Base-by-base conservation (phyloP, 192 early-diverging fungal genomes). In the Linnemannia exigua region DNA sequence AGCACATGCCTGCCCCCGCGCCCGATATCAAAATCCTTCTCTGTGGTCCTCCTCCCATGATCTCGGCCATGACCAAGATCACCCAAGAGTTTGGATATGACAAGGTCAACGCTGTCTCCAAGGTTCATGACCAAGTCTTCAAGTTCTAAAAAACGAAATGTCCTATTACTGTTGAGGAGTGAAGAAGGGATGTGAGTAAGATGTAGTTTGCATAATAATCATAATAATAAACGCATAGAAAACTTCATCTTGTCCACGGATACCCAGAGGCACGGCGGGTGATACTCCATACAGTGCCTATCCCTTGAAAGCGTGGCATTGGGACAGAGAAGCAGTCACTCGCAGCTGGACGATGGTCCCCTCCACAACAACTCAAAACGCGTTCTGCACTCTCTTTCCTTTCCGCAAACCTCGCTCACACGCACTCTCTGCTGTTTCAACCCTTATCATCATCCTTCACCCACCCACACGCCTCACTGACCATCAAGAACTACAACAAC, bases 41-140 rank as follows among this genome's bases (percentile, higher is more conserved):
- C 22, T 98, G 98, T 87, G 98, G 98, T 38, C 96, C 97, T 48
- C 94, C 93, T 66, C 97, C 96, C 12, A 97, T 98, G 95, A 88
- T 96, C 90, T 92, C 93, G 80, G 95, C 94, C 74, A 96, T 98
- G 96, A 84, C 91, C 74, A 91, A 88, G 70, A 69, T 90, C 79
- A 90, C 93, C 54, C 91, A 90, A 44, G 93, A 95, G 25, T 90
- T 97, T 44, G 97, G 97, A 70, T 97, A 94, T 79, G 92, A 93
- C 31, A 94, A 95, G 82, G 88, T 95, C 74, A 90, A 92, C 70
- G 88, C 93, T 72, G 91, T 97, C 67, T 95, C 95, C 87, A 97
- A 96, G 89, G 91, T 94, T 22, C 91, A 91, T 58, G 96, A 98
- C 88, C 94, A 94, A 77, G 94, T 97, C 20, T 98, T 96, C 92